phyloP scores from a whole-genome alignment of 208 protist genomes.

The Acanthamoeba divionensis region DNA sequence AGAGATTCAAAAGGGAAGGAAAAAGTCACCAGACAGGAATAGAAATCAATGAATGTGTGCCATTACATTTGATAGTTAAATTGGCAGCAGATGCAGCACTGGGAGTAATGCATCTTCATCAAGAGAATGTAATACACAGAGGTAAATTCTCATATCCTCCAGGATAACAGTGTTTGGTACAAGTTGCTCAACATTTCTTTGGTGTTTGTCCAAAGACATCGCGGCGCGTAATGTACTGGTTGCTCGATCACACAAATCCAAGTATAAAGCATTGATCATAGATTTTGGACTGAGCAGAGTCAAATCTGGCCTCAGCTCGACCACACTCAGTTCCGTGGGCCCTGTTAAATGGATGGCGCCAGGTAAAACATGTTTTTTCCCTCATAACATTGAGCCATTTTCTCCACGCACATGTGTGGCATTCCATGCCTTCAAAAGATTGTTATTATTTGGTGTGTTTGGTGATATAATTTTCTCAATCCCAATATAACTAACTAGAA shows the following conservation, averaged over 20 bases:
- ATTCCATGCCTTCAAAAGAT: too few relatives aligned
- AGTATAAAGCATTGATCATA: neutral
- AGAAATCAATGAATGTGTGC: neutral
- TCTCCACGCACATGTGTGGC: too few relatives aligned
- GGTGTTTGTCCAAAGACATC: neutral
- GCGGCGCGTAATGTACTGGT: constrained; percentile 46
- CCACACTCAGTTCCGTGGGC: neutral
- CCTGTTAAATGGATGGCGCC: constrained; percentile 54
- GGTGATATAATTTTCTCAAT: too few relatives aligned
- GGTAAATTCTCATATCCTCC: neutral
- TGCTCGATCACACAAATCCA: neutral
- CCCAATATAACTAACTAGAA: too few relatives aligned
- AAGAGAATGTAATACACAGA: constrained; percentile 36
- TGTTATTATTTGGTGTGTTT: too few relatives aligned
- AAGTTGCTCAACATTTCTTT: neutral
- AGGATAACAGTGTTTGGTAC: neutral
- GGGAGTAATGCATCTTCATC: constrained; percentile 28
- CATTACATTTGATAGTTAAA: neutral
- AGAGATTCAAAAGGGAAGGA: neutral
- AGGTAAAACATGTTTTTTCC: neutral
- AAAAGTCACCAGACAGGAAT: neutral
- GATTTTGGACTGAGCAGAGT: constrained; percentile 38
- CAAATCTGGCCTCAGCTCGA: neutral
- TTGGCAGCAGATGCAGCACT: constrained; percentile 25
- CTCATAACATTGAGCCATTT: too few relatives aligned